Conservation (phyloP, 768 basidiomycete genomes). For the Mycena kentingensis region DNA sequence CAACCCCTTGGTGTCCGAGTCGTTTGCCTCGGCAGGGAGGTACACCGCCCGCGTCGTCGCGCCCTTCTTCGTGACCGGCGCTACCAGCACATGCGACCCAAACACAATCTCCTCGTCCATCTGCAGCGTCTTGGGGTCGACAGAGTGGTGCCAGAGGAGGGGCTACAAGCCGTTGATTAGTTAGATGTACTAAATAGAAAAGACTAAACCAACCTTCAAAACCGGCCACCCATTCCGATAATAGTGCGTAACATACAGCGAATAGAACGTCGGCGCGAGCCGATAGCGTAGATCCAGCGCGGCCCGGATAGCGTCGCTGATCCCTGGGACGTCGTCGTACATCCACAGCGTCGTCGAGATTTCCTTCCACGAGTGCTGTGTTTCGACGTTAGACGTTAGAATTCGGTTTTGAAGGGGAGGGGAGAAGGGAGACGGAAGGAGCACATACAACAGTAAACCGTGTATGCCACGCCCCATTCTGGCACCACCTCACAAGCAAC, state of each 20-base stretch:
- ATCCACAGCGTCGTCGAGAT: constrained; percentile 23
- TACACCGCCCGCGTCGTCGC: constrained; percentile 20
- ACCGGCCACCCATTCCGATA: constrained; percentile 22
- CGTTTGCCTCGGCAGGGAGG: constrained; percentile 18
- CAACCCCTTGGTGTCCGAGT: constrained; percentile 13
- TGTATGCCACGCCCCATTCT: constrained; percentile 24
- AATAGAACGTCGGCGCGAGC: constrained; percentile 23
- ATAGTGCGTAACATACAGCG: constrained; percentile 22
- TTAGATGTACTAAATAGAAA: background rate
- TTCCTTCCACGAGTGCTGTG: constrained; percentile 24
- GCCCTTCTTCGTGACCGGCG: constrained; percentile 21
- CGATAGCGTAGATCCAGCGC: constrained; percentile 20
- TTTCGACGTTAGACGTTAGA: too few species aligned
- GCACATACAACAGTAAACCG: constrained; percentile 21
- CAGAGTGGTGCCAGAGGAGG: constrained; percentile 21
- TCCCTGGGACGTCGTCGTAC: constrained; percentile 20
- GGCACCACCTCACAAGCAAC: constrained; percentile 22
- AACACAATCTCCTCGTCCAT: constrained; percentile 24
- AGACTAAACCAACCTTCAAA: constrained; percentile 8
- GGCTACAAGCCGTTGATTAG: constrained; percentile 9
- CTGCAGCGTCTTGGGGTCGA: constrained; percentile 19
- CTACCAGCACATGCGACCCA: constrained; percentile 23
- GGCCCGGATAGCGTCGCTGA: constrained; percentile 14
- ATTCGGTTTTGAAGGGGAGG: background rate
- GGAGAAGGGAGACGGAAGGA: background rate